phyloP scores from a whole-genome alignment of 2,329 filamentous ascomycete species.

The Bipolaris oryzae region DNA sequence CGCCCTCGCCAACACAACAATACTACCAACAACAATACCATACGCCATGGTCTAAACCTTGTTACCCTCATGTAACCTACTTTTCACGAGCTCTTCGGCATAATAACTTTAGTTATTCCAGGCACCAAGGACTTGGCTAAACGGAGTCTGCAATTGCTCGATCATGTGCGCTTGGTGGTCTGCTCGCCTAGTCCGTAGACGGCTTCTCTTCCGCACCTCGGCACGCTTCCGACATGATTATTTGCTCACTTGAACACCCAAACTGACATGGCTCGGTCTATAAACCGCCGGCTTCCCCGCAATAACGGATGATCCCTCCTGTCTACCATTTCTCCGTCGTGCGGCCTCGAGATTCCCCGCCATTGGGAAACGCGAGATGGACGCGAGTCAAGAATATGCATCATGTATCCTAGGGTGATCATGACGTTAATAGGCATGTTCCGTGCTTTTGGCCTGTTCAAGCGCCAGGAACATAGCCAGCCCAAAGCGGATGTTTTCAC shows the following conservation, averaged over 20 bases:
- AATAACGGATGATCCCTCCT: slow-evolving; percentile 10
- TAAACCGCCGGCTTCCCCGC: slow-evolving; percentile 18
- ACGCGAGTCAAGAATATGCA: not conserved
- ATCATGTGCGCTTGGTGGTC: slow-evolving; percentile 9
- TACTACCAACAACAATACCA: not conserved
- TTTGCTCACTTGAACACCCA: slow-evolving; percentile 3
- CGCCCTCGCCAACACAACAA: not conserved
- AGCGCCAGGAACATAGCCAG: not conserved
- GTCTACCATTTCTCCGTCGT: slow-evolving; percentile 16
- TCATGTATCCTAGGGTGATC: slow-evolving; percentile 1
- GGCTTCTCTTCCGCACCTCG: slow-evolving; percentile 8
- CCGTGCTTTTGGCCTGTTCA: slow-evolving; percentile 7
- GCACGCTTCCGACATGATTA: slow-evolving; percentile 1
- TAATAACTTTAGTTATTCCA: not conserved
- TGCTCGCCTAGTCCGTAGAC: slow-evolving; percentile 17
- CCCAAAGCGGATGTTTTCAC: slow-evolving; percentile 1
- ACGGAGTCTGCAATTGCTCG: not conserved
- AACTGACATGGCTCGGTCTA: slow-evolving; percentile 10
- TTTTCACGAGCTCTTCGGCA: not conserved
- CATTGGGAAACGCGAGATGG: slow-evolving; percentile 7
- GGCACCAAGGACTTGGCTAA: slow-evolving; percentile 9
- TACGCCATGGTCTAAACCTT: slow-evolving; percentile 3
- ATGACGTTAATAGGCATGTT: slow-evolving; percentile 9
- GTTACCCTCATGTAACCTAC: not conserved
- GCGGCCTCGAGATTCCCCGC: slow-evolving; percentile 17